phyloP scores from a whole-genome alignment of 1,284 basidiomycete genomes.

The Irpex sp. region DNA sequence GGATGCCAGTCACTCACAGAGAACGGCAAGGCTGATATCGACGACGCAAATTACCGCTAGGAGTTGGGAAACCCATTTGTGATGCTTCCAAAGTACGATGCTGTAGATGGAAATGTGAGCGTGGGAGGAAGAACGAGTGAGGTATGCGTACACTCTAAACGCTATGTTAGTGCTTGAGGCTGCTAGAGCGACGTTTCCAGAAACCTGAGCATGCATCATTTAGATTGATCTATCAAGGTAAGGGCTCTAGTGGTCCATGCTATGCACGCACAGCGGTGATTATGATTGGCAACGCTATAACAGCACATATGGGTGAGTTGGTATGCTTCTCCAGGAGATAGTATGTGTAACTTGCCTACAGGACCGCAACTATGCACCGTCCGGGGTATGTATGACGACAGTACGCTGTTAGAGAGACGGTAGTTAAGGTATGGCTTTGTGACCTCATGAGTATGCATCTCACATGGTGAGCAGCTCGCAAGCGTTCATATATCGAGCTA shows the following conservation, averaged over 20 bases:
- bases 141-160: neutral
- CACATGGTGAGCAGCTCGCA: constrained; percentile 1
- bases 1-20: neutral
- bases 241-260: neutral
- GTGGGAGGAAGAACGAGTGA: neutral
- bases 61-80: neutral
- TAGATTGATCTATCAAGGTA: neutral
- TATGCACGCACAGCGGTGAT: neutral
- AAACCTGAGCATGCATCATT: neutral
- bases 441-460: neutral
- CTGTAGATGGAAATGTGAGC: neutral
- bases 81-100: neutral
- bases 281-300: neutral
- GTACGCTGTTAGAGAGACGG: neutral
- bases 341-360: neutral
- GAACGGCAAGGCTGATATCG: neutral
- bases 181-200: neutral
- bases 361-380: neutral
- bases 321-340: neutral
- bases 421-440: neutral
- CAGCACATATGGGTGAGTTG: neutral
- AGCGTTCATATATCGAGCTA: neutral
- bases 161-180: neutral
- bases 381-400: neutral
- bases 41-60: neutral